phyloP scores from a whole-genome alignment of 2,329 filamentous ascomycete genomes.

The Fusarium tricinctum region DNA sequence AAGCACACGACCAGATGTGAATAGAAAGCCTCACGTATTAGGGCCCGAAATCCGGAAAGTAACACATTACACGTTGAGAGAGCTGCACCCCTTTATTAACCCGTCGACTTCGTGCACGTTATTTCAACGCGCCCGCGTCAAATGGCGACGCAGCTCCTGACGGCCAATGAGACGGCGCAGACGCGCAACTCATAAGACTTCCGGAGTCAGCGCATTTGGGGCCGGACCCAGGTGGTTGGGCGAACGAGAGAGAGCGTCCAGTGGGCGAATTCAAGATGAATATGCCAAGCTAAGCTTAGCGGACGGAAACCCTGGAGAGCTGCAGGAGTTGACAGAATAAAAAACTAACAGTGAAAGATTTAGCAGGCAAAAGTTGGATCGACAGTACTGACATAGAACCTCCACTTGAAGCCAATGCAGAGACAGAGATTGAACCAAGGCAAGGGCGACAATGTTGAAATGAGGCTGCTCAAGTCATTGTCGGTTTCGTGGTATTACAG shows the following conservation, averaged over 20 bases:
- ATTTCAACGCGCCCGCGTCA: conserved; percentile 45
- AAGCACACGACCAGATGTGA: conserved; percentile 28
- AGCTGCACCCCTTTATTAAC: conserved; percentile 42
- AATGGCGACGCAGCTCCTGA: conserved; percentile 39
- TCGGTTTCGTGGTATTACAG: background rate
- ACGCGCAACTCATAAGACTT: conserved; percentile 47
- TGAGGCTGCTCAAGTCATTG: conserved; percentile 6
- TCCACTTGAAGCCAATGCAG: conserved; percentile 35
- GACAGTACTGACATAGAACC: conserved; percentile 29
- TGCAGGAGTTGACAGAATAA: conserved; percentile 39
- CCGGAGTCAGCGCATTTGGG: conserved; percentile 41
- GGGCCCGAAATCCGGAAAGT: conserved; percentile 36
- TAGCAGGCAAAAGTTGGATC: conserved; percentile 32
- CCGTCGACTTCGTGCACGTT: conserved; percentile 36
- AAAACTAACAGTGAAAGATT: conserved; percentile 23
- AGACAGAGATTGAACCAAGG: conserved; percentile 31
- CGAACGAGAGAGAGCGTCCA: conserved; percentile 35
- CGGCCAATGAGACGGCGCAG: conserved; percentile 42
- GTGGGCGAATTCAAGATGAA: conserved; percentile 16
- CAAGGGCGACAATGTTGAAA: conserved; percentile 19
- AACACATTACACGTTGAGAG: conserved; percentile 38
- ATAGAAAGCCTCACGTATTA: conserved; percentile 18
- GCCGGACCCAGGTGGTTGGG: conserved; percentile 45
- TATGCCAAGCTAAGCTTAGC: conserved; percentile 43
- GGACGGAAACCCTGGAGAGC: conserved; percentile 38